Base-by-base conservation (phyloP, 352 stramenopile genomes). In the Phytophthora cajani region DNA sequence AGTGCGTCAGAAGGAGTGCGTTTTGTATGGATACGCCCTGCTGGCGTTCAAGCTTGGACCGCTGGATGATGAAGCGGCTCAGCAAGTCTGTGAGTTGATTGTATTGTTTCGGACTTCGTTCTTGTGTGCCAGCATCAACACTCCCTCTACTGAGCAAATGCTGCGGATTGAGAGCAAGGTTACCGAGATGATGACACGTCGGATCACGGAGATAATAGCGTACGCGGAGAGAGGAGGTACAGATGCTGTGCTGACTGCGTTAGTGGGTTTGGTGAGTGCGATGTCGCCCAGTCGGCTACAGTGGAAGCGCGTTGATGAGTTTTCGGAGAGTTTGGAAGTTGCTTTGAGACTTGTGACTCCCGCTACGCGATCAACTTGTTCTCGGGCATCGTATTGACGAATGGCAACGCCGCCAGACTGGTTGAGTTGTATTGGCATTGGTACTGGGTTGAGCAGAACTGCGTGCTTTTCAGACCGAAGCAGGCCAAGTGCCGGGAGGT, bases 301-400 rank as follows among this genome's bases (percentile, higher is more conserved):
- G 9, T 87, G 79, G 81, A 70, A 53, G 0, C 46, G 51, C 2
- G 62, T 78, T 30, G 49, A 36, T 2, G 62, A 72, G 3, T 2
- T 60, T 4, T 44, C 55, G 12, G 30, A 17, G 1, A 16, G 4
- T 69, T 74, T 7, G 66, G 62, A 7, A 84, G 55, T 54, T 87
- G 70, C 19, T 88, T 77, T 32, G 57, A 78, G 42, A 47, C 64
- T 12, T 69, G 84, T 11, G 6, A 49, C 5, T 1, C 19, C 0
- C 68, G 77, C 10, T 89, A 87, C 32, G 64, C 77, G 1, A 57
- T 90, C 10, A 90, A 91, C 38, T n/a, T 90, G 25, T 82, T 88
- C 17, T 80, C 70, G 1, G 82, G 84, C 0, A 50, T 61, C 2
- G 69, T 90, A 3, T 52, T 89, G 6, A 75, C 72, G 0, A 74